These are phyloP conservation scores for Neurospora tetrasperma DNA, from an alignment of 495 filamentous ascomycete species.

Conservation along the genomic window DNA sequence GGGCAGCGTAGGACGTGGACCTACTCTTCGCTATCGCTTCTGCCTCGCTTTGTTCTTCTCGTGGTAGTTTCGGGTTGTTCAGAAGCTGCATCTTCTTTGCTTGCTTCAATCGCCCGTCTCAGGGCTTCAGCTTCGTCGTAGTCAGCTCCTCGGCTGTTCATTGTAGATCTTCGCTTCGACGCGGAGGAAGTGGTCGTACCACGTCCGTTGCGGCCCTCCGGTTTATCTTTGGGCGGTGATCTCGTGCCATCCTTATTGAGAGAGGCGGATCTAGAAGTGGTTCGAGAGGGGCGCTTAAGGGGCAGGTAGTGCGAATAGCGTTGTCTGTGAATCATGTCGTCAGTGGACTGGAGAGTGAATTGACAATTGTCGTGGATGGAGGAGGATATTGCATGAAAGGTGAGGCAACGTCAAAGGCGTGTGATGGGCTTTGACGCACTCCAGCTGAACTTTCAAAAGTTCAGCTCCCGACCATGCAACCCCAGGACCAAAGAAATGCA, in stretches of 20 bases:
- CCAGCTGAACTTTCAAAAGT: slow-evolving; percentile 16
- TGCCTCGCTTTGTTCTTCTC: slow-evolving; percentile 66
- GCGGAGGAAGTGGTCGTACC: slow-evolving; percentile 36
- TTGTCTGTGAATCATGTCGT: slow-evolving; percentile 34
- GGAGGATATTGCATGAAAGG: neutral
- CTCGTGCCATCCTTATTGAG: slow-evolving; percentile 45
- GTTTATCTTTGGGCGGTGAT: slow-evolving; percentile 37
- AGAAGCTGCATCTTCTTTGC: slow-evolving; percentile 58
- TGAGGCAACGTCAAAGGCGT: neutral
- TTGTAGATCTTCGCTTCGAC: slow-evolving; percentile 85
- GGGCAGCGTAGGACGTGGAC: slow-evolving; percentile 17
- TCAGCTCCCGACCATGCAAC: slow-evolving; percentile 6
- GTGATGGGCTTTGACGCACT: slow-evolving; percentile 20
- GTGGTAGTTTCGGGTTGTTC: slow-evolving; percentile 39
- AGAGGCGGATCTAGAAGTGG: slow-evolving; percentile 45
- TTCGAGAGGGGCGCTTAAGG: slow-evolving; percentile 35
- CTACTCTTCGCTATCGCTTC: slow-evolving; percentile 92
- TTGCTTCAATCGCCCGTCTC: slow-evolving; percentile 85
- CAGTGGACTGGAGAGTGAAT: slow-evolving; percentile 17
- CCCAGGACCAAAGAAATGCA: slow-evolving; percentile 2
- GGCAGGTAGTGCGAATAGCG: slow-evolving; percentile 47
- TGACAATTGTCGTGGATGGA: neutral
- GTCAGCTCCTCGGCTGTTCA: slow-evolving; percentile 92
- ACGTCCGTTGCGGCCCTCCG: slow-evolving; percentile 34
- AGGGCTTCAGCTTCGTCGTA: slow-evolving; percentile 93